Evolutionary conservation across 148 eudicot genomes (phyloP).

Genomic region (Heliamphora exappendiculata): DNA sequence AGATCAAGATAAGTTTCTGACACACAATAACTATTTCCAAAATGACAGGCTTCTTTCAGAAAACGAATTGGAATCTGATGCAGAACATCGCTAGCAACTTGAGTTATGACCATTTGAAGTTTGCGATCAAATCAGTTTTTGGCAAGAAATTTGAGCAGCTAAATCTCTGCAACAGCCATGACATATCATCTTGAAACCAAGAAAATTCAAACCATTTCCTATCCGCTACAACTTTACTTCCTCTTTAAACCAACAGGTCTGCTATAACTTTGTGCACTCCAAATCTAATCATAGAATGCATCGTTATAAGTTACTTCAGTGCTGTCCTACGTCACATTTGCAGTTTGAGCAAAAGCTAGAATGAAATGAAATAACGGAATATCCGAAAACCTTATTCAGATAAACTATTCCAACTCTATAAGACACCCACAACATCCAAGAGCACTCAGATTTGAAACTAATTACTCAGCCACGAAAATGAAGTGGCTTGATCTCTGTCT

Average conservation of each 20-base stretch:
- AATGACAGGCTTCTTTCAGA: not conserved
- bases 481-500: not conserved
- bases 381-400: not conserved
- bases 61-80: not conserved
- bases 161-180: not conserved
- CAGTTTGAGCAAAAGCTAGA: too few relatives aligned
- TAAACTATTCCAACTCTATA: not conserved
- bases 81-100: not conserved
- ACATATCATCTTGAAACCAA: not conserved
- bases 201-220: too few relatives aligned
- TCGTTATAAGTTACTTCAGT: too few relatives aligned
- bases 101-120: not conserved
- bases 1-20: not conserved
- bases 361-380: too few relatives aligned
- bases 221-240: too few relatives aligned
- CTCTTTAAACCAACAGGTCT: too few relatives aligned
- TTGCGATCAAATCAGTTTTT: not conserved
- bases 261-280: too few relatives aligned
- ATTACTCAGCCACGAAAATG: not conserved
- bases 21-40: not conserved
- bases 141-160: not conserved
- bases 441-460: not conserved
- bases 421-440: not conserved
- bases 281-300: too few relatives aligned
- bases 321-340: too few relatives aligned